Percentiles rank a stretch among this genome's conserved stretches.
These are phyloP conservation scores for Phaeotremella fagi DNA, from an alignment of 768 basidiomycete genomes.

Conservation along the genomic window DNA sequence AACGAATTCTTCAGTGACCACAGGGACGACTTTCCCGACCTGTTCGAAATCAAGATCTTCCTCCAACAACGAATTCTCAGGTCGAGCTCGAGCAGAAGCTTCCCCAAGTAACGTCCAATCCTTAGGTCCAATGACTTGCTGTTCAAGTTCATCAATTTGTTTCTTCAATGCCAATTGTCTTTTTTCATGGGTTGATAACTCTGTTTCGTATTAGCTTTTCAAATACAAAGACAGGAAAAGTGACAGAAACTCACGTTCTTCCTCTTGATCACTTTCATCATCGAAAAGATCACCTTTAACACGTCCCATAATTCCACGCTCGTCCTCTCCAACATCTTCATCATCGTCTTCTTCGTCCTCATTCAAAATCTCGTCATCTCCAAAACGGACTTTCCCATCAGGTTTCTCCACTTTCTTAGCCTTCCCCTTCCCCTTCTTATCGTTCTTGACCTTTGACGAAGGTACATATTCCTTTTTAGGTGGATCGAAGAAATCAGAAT, in stretches of 20 bases:
- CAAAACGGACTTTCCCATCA: slow-evolving; percentile 19
- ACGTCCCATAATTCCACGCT: slow-evolving; percentile 58
- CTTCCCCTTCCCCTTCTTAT: slow-evolving; percentile 14
- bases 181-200: slow-evolving; percentile 72
- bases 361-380: slow-evolving; percentile 15
- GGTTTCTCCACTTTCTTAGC: neutral
- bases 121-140: slow-evolving; percentile 80
- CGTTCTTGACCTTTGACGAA: neutral
- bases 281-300: slow-evolving; percentile 73
- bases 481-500: slow-evolving; percentile 49
- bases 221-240: too few relatives aligned
- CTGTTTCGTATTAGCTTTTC: too few relatives aligned
- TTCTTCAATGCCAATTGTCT: slow-evolving; percentile 67
- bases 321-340: slow-evolving; percentile 42
- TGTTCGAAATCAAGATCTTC: slow-evolving; percentile 95
- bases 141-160: slow-evolving; percentile 76
- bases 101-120: slow-evolving; percentile 93
- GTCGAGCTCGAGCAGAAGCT: slow-evolving; percentile 71
- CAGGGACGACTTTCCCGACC: slow-evolving; percentile 74
- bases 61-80: slow-evolving; percentile 84
- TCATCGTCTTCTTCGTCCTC: slow-evolving; percentile 31
- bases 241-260: slow-evolving; percentile 38
- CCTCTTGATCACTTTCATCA: slow-evolving; percentile 48
- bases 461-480: slow-evolving; percentile 20
- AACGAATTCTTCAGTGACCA: slow-evolving; percentile 83